phyloP scores from a whole-genome alignment of 495 filamentous ascomycete species.

The Penicillium silybi region DNA sequence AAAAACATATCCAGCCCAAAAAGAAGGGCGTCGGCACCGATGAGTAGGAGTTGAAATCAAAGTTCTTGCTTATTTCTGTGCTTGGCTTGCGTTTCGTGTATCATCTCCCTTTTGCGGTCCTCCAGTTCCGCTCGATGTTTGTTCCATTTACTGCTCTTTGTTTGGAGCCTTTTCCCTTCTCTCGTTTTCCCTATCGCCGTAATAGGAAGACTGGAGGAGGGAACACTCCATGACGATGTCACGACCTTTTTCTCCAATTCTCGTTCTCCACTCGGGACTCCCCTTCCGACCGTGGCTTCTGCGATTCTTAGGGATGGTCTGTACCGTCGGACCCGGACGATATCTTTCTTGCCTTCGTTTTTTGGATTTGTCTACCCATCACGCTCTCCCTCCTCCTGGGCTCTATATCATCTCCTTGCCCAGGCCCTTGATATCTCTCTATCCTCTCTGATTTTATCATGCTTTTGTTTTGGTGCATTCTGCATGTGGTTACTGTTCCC shows the following conservation, averaged over 20 bases:
- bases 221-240: constrained; percentile 23
- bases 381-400: not conserved
- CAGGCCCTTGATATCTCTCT: not conserved
- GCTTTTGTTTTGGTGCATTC: not conserved
- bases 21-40: constrained; percentile 48
- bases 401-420: not conserved
- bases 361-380: not conserved
- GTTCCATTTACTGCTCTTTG: not conserved
- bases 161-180: not conserved
- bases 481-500: not conserved
- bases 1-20: constrained; percentile 47
- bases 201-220: not conserved
- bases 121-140: constrained; percentile 9
- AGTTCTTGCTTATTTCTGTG: constrained; percentile 8
- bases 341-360: not conserved
- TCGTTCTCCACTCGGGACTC: constrained; percentile 13
- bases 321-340: not conserved
- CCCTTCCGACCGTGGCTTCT: constrained; percentile 19
- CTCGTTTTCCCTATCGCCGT: not conserved
- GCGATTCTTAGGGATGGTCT: constrained; percentile 25
- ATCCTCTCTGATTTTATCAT: not conserved
- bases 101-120: constrained; percentile 12
- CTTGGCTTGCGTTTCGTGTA: constrained; percentile 12
- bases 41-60: constrained; percentile 27
- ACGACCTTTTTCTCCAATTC: constrained; percentile 28